Percentiles rank a stretch among this genome's conserved stretches.
Evolutionary conservation across 2,329 filamentous ascomycete species (phyloP).

Genomic region (Aspergillus sojae): DNA sequence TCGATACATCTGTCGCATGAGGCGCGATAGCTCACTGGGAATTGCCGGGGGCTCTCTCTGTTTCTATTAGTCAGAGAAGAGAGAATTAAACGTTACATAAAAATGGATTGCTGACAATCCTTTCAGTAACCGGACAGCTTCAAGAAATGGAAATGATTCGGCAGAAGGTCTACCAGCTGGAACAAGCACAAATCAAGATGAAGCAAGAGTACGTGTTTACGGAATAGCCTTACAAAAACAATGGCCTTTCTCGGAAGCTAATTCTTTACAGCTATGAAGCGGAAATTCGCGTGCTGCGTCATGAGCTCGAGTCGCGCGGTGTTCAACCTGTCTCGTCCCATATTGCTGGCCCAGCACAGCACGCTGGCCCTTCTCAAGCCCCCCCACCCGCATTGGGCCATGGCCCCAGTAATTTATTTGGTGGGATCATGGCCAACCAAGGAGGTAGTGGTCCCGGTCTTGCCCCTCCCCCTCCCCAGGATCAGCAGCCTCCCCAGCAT

Average conservation of each 20-base stretch:
- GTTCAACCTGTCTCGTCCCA: conserved; percentile 67
- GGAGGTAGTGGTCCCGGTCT: conserved; percentile 83
- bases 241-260: conserved; percentile 18
- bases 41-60: neutral
- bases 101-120: conserved; percentile 11
- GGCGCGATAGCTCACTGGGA: neutral
- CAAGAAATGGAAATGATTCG: conserved; percentile 94
- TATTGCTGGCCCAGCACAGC: conserved; percentile 71
- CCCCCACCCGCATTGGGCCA: conserved; percentile 84
- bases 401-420: conserved; percentile 86
- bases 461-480: conserved; percentile 72
- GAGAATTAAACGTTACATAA: too few species aligned
- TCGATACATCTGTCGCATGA: neutral
- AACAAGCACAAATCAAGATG: conserved; percentile 83
- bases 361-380: conserved; percentile 79
- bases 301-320: conserved; percentile 77
- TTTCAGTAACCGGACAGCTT: conserved; percentile 80
- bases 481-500: conserved; percentile 62
- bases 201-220: conserved; percentile 77
- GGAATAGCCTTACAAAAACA: neutral
- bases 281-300: conserved; percentile 80
- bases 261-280: conserved; percentile 76
- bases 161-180: conserved; percentile 89
- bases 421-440: conserved; percentile 91
- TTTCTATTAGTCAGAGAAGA: neutral